Conservation (phyloP, 345 rosid species). For the Murraya paniculata region DNA sequence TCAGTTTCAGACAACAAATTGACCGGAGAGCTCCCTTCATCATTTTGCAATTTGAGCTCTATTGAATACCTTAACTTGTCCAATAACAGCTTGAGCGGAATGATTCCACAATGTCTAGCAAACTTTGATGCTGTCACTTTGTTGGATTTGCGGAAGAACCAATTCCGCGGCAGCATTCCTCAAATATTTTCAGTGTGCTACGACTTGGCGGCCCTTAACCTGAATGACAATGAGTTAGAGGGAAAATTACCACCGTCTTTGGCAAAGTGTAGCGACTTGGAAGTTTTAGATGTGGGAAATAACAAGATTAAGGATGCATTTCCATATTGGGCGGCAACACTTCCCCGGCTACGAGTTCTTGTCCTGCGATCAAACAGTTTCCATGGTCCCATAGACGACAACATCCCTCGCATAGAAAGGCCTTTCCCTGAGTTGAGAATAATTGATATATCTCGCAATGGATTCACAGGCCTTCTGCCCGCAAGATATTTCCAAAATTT, state of each 20-base stretch:
- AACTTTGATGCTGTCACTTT: neutral
- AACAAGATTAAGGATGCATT: neutral
- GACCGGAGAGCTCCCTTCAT: neutral
- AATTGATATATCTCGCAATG: conserved; percentile 28
- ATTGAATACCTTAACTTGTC: neutral
- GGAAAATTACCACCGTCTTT: neutral
- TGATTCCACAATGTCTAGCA: conserved; percentile 23
- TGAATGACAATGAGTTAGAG: neutral
- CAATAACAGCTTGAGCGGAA: neutral
- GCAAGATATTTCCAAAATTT: neutral
- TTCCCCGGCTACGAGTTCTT: neutral
- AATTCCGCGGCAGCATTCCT: conserved; percentile 20
- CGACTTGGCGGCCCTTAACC: neutral
- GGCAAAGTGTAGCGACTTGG: neutral
- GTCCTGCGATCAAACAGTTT: neutral
- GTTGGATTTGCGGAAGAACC: conserved; percentile 19
- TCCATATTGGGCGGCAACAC: neutral
- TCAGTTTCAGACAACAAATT: neutral
- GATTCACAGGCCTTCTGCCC: conserved; percentile 28
- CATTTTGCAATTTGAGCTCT: neutral
- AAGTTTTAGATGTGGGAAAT: neutral
- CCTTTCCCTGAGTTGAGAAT: neutral
- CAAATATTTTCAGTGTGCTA: neutral
- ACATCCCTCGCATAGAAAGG: neutral
- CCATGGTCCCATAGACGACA: neutral